Evolutionary conservation across 768 basidiomycete species (phyloP), one percentile per base, ranked within the genome.

Genomic region (Pleurotus pulmonarius): DNA sequence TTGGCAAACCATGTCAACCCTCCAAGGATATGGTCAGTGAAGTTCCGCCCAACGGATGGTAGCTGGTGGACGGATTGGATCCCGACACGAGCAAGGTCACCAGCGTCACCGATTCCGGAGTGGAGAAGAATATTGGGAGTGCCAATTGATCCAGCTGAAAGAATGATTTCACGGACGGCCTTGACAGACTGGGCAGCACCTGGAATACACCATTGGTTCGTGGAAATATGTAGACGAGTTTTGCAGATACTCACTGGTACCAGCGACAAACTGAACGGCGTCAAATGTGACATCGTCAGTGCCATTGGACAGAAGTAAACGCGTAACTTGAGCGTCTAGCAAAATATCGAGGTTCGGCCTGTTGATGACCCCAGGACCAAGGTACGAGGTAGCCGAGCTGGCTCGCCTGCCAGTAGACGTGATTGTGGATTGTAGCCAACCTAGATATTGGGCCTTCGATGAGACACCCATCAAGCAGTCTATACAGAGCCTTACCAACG

Each of bases 41-140:
- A 59, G 53, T 73, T 72, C 55, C 69, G 60, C 9, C 75, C 75
- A 18, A 75, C 75, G 20, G 65, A 63, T 2, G 74, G 74, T 12
- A 67, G 61, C 12, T 69, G 59, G 13, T 74, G 67, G n/a, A 74
- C 61, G 15, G 65, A 65, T 5, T 73, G 64, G 1, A 72, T 74
- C 9, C 70, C 71, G 6, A 39, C 9, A 4, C 8, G 9, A 22
- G 34, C n/a, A 25, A 72, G 61, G 20, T 55, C 40, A 5, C 46
- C 48, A 2, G 54, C n/a, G 40, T 67, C 57, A 8, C 73, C 73
- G 55, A 75, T 74, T 15, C 72, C 72, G 20, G 70, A 72, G 34
- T 67, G 64, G 37, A 70, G 44, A 11, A 73, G 63, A 22, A 73
- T 63, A 25, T 61, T 61, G 8, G 73, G 70, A 7, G 70, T 69